Evolutionary conservation across 495 filamentous ascomycete species (phyloP).

Genomic region (Hypoxylon fragiforme): DNA sequence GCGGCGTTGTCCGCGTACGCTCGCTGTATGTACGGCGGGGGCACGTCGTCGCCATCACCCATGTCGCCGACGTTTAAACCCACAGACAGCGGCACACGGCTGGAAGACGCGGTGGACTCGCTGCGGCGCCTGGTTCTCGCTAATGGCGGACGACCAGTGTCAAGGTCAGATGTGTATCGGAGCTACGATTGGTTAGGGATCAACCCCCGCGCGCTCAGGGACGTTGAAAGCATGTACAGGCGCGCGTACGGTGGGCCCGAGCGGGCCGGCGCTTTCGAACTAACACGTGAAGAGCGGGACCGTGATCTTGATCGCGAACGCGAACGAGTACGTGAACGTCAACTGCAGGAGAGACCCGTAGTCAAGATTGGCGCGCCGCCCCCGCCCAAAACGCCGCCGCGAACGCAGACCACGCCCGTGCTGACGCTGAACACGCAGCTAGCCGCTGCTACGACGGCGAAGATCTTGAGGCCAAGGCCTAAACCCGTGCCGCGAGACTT

Average conservation of each 20-base stretch:
- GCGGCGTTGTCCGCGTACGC: slow-evolving; percentile 62
- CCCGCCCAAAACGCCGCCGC: slow-evolving; percentile 21
- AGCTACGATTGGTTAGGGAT: slow-evolving; percentile 66
- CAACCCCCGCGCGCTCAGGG: slow-evolving; percentile 54
- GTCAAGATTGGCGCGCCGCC: slow-evolving; percentile 35
- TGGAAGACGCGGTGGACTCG: slow-evolving; percentile 60
- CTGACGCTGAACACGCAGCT: slow-evolving; percentile 50
- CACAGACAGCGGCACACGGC: slow-evolving; percentile 50
- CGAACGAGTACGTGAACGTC: slow-evolving; percentile 3
- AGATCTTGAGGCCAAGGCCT: slow-evolving; percentile 28
- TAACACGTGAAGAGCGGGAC: slow-evolving; percentile 15
- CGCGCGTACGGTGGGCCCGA: slow-evolving; percentile 53
- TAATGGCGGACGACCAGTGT: slow-evolving; percentile 60
- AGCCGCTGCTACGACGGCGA: slow-evolving; percentile 16
- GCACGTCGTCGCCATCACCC: slow-evolving; percentile 24
- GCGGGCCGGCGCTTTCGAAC: slow-evolving; percentile 40
- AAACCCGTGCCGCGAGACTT: slow-evolving; percentile 9
- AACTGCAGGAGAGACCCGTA: slow-evolving; percentile 29
- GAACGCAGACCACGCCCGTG: slow-evolving; percentile 28
- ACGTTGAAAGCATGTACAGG: slow-evolving; percentile 61
- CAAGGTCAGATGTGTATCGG: slow-evolving; percentile 60
- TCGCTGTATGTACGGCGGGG: slow-evolving; percentile 17
- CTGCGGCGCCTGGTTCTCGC: slow-evolving; percentile 65
- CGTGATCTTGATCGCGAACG: slow-evolving; percentile 16
- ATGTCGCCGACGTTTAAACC: slow-evolving; percentile 44